Percentiles rank a stretch among this genome's conserved stretches.
These are phyloP conservation scores for Metschnikowia shivogae DNA, from an alignment of 805 yeast genomes.

Conservation along the genomic window DNA sequence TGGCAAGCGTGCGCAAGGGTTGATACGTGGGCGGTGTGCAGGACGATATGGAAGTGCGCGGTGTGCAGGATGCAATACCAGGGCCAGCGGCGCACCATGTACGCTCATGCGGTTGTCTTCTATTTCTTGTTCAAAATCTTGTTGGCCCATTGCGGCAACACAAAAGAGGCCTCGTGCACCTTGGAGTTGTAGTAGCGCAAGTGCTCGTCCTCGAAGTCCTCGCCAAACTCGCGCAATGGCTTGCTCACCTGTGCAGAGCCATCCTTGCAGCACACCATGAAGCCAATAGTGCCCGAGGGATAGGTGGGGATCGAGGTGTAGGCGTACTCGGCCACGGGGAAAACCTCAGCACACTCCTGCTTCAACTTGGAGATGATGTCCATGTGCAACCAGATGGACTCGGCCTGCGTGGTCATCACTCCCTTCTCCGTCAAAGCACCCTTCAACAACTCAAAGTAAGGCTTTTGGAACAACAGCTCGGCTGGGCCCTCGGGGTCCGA, in stretches of 20 bases:
- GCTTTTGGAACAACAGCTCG: slow-evolving; percentile 85
- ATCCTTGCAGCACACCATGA: slow-evolving; percentile 91
- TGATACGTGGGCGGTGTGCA: no score
- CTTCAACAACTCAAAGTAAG: slow-evolving; percentile 78
- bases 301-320: slow-evolving; percentile 94
- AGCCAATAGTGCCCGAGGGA: slow-evolving; percentile 97
- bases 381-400: slow-evolving; percentile 90
- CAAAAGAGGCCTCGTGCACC: slow-evolving; percentile 85
- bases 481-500: slow-evolving; percentile 99
- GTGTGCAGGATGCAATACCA: no score
- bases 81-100: no score
- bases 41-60: no score
- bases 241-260: slow-evolving; percentile 54
- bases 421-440: slow-evolving; percentile 93
- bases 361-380: slow-evolving; percentile 77
- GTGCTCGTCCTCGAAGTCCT: slow-evolving; percentile 57
- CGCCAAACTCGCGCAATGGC: slow-evolving; percentile 65
- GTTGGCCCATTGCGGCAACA: slow-evolving; percentile 88
- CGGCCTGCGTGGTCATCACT: slow-evolving; percentile 91
- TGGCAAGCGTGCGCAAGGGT: background rate
- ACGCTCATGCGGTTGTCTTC: no score
- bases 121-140: slow-evolving; percentile 32
- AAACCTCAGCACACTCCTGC: slow-evolving; percentile 74
- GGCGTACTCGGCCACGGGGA: slow-evolving; percentile 89
- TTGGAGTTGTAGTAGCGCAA: slow-evolving; percentile 79